These are phyloP conservation scores for Setomelanomma holmii DNA, from an alignment of 2,329 filamentous ascomycete genomes.

Conservation along the genomic window DNA sequence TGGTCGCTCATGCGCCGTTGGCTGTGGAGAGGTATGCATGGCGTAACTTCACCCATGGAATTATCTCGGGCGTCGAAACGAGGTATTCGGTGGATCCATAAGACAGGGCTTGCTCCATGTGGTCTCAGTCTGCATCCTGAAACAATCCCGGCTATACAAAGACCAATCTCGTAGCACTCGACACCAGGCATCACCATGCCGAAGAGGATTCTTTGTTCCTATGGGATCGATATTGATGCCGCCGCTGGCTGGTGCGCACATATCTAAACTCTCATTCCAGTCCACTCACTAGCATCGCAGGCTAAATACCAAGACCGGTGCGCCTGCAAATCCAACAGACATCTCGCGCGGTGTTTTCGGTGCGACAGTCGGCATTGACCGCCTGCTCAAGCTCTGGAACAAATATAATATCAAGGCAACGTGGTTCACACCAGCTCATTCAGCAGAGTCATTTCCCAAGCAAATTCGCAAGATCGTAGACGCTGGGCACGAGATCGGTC, in stretches of 20 bases:
- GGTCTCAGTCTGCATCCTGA: too few relatives aligned
- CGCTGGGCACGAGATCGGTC: slow-evolving; percentile 52
- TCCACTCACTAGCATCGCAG: slow-evolving; percentile 6
- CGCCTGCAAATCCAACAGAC: slow-evolving; percentile 47
- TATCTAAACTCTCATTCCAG: background rate
- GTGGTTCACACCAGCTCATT: slow-evolving; percentile 53
- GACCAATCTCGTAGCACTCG: background rate
- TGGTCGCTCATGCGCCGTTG: background rate
- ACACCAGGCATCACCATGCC: slow-evolving; percentile 22
- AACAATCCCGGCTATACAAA: too few relatives aligned
- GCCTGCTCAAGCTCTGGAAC: slow-evolving; percentile 51
- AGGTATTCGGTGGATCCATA: too few relatives aligned
- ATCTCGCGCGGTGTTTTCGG: slow-evolving; percentile 52
- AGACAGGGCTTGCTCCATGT: too few relatives aligned
- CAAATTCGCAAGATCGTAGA: slow-evolving; percentile 56
- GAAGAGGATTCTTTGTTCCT: slow-evolving; percentile 50
- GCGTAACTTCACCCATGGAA: background rate
- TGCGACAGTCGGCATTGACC: slow-evolving; percentile 50
- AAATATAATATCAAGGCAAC: slow-evolving; percentile 53
- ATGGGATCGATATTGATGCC: slow-evolving; percentile 54
- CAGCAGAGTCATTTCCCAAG: slow-evolving; percentile 57
- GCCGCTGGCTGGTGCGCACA: slow-evolving; percentile 41
- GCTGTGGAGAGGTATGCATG: background rate
- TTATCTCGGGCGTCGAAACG: too few relatives aligned
- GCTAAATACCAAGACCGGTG: slow-evolving; percentile 52